A percentile compares a stretch with the other conserved stretches of the same genome.
These are phyloP conservation scores for Lachnellula hyalina DNA, from an alignment of 2,329 filamentous ascomycete species.

Conservation along the genomic window DNA sequence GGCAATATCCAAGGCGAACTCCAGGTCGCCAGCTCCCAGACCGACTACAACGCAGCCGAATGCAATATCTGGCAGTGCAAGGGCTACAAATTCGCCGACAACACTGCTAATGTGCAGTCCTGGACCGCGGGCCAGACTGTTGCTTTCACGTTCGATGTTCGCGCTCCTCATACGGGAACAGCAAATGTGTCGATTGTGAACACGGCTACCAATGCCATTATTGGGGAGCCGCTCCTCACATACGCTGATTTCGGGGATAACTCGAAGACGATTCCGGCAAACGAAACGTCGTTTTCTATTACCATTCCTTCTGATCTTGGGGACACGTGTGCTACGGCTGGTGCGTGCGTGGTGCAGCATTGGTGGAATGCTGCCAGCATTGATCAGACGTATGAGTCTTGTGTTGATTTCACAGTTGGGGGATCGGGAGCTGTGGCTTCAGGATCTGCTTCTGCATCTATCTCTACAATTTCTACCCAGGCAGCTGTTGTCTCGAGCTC, in stretches of 20 bases:
- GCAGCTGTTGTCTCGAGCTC: not conserved
- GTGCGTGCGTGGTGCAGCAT: constrained; percentile 43
- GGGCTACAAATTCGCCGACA: constrained; percentile 41
- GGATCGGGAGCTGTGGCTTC: constrained; percentile 5
- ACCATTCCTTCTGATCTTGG: constrained; percentile 46
- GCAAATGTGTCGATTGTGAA: constrained; percentile 52
- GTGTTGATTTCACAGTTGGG: constrained; percentile 43
- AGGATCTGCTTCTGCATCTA: not conserved
- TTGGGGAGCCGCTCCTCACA: constrained; percentile 41
- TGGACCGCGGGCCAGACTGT: constrained; percentile 41
- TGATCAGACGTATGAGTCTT: constrained; percentile 52
- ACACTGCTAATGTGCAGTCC: constrained; percentile 38
- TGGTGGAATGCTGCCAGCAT: constrained; percentile 46
- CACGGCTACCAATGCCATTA: constrained; percentile 42
- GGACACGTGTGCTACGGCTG: constrained; percentile 27
- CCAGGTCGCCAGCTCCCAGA: constrained; percentile 34
- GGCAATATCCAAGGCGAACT: constrained; percentile 34
- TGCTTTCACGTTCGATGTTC: constrained; percentile 37
- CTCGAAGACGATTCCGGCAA: constrained; percentile 37
- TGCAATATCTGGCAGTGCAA: constrained; percentile 45
- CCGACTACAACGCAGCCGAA: constrained; percentile 18
- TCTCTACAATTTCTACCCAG: not conserved
- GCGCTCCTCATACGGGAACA: constrained; percentile 46
- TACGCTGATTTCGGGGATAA: constrained; percentile 46
- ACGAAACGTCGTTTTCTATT: constrained; percentile 46